A percentile compares a stretch with the other conserved stretches of the same genome.
These are phyloP conservation scores for Triadica sebifera DNA, from an alignment of 345 rosid species.

Conservation along the genomic window DNA sequence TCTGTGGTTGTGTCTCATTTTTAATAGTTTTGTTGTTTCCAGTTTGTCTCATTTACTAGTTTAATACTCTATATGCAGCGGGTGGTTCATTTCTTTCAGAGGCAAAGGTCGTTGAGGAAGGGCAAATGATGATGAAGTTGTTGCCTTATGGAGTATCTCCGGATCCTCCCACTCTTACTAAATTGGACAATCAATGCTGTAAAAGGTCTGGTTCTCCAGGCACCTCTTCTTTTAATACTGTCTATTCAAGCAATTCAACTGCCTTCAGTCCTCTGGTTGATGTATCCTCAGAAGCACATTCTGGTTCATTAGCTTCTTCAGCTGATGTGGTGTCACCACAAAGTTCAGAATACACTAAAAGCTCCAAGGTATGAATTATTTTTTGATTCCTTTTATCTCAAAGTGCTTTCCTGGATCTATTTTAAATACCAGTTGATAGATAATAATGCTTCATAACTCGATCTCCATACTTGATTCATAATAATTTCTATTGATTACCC, in stretches of 20 bases:
- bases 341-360: conserved; percentile 42
- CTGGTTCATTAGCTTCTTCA: conserved; percentile 35
- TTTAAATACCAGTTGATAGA: not conserved
- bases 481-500: not conserved
- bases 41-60: conserved; percentile 6
- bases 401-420: not conserved
- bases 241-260: conserved; percentile 35
- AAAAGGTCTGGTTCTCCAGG: conserved; percentile 37
- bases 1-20: not conserved
- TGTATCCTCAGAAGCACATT: conserved; percentile 27
- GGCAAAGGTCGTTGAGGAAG: conserved; percentile 45
- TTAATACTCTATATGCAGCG: conserved; percentile 31
- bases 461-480: not conserved
- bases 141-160: conserved; percentile 31
- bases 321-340: conserved; percentile 41
- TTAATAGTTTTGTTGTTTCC: not conserved
- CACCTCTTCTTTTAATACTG: conserved; percentile 24
- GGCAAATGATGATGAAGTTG: conserved; percentile 4
- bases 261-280: conserved; percentile 29
- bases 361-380: conserved; percentile 46
- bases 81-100: conserved; percentile 30
- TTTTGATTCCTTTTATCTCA: conserved; percentile 4
- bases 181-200: conserved; percentile 38
- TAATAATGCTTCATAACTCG: not conserved
- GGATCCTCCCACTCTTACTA: conserved; percentile 27